These are phyloP conservation scores for Spergularia azorica DNA, from an alignment of 179 eudicot species.

Conservation along the genomic window DNA sequence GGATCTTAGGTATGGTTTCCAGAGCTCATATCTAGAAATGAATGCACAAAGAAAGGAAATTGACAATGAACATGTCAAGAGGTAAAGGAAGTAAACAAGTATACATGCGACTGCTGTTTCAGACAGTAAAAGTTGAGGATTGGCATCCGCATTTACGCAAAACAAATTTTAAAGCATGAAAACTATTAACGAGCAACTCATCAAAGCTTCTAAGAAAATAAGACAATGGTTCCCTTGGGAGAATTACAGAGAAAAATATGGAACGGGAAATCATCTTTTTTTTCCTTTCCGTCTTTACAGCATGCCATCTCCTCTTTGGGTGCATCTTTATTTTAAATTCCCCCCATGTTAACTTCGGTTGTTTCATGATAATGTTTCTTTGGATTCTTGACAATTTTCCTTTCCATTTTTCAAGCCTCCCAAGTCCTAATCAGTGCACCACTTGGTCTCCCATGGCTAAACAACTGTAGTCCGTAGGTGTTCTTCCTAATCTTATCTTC, in stretches of 20 bases:
- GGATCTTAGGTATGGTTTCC: conserved; percentile 97
- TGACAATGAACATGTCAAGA: neutral
- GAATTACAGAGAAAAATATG: neutral
- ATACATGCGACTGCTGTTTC: neutral
- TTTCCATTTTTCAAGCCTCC: no score
- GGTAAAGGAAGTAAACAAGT: neutral
- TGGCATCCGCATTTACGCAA: neutral
- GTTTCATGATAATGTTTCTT: no score
- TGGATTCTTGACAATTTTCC: no score
- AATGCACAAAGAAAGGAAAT: conserved; percentile 1
- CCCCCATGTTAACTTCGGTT: no score
- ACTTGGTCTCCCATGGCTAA: no score
- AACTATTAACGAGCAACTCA: neutral
- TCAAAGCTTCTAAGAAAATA: neutral
- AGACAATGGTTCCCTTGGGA: neutral
- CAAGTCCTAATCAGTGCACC: no score
- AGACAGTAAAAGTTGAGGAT: neutral
- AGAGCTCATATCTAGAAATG: conserved; percentile 71
- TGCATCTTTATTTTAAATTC: no score
- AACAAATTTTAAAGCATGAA: neutral
- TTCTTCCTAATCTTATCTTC: no score
- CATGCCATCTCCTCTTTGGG: no score
- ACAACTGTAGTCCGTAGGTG: no score
- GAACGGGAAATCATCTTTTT: no score
- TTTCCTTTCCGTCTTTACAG: no score